phyloP scores from a whole-genome alignment of 164 flowering plant species.

The Brasenia schreberi region DNA sequence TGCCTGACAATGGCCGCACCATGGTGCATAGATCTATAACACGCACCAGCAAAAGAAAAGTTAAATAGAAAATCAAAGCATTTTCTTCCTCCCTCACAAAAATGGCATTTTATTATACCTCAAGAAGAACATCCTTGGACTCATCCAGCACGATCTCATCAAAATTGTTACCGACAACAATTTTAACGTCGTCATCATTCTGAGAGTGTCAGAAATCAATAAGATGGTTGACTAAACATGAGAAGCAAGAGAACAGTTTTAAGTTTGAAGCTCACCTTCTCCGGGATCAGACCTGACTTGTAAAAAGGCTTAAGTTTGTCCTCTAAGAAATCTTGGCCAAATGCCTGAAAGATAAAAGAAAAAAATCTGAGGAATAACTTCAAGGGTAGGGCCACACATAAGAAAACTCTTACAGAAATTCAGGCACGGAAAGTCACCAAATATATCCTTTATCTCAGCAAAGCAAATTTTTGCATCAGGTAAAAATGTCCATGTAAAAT shows the following conservation, averaged over 20 bases:
- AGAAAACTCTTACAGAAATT: neutral
- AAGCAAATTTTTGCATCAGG: too few relatives aligned
- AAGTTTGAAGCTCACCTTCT: constrained; percentile 36
- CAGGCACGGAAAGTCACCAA: too few relatives aligned
- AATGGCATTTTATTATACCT: constrained; percentile 34
- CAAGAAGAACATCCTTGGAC: constrained; percentile 97
- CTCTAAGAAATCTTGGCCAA: constrained; percentile 61
- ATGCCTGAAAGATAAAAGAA: constrained; percentile 26
- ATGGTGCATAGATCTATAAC: constrained; percentile 87
- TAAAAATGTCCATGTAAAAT: too few relatives aligned
- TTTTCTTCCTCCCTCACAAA: neutral
- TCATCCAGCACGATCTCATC: constrained; percentile 93
- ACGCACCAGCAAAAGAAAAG: constrained; percentile 1
- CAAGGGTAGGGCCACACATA: neutral
- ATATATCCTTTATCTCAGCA: too few relatives aligned
- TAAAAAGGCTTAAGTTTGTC: constrained; percentile 83
- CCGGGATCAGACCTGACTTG: constrained; percentile 94
- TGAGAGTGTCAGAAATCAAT: constrained; percentile 9
- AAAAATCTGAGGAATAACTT: neutral
- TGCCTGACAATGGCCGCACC: constrained; percentile 97
- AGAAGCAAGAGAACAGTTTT: neutral
- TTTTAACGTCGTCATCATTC: constrained; percentile 88
- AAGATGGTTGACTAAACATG: neutral
- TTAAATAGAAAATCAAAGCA: neutral
- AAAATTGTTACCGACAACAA: constrained; percentile 83